Conservation (phyloP, 2,329 filamentous ascomycete species). For the Venturia nashicola region DNA sequence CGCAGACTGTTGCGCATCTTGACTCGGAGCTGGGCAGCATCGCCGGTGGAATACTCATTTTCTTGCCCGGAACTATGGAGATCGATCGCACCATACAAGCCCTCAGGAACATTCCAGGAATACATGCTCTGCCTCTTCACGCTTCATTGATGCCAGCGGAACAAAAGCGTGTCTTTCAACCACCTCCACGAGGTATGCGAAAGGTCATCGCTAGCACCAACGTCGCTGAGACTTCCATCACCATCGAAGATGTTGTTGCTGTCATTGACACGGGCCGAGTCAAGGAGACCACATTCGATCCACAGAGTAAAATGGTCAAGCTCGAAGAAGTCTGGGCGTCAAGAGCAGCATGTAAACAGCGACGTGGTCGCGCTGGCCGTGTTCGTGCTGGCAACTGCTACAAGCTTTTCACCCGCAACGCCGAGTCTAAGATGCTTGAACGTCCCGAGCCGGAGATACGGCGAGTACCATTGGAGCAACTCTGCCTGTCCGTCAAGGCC, state of each 20-base stretch:
- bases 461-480: conserved; percentile 82
- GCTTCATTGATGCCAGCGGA: conserved; percentile 82
- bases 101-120: conserved; percentile 49
- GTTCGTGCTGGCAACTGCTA: conserved; percentile 87
- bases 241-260: conserved; percentile 91
- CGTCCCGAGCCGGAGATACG: conserved; percentile 89
- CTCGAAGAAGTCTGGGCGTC: conserved; percentile 95
- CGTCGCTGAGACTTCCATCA: conserved; percentile 96
- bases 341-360: conserved; percentile 83
- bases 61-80: conserved; percentile 82
- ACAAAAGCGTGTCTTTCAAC: conserved; percentile 74
- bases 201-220: conserved; percentile 95
- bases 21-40: conserved; percentile 62
- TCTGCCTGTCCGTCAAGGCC: conserved; percentile 86
- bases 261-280: conserved; percentile 93
- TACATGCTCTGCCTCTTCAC: conserved; percentile 79
- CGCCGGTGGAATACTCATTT: conserved; percentile 85
- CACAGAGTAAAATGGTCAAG: conserved; percentile 84
- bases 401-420: conserved; percentile 81
- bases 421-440: conserved; percentile 75
- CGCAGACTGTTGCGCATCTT: conserved; percentile 67
- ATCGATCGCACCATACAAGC: conserved; percentile 59
- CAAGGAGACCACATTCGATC: conserved; percentile 92
- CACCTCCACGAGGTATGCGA: conserved; percentile 63
- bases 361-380: conserved; percentile 83